Evolutionary conservation across 1,284 basidiomycete genomes (phyloP).

Genomic region (Meira nashicola): DNA sequence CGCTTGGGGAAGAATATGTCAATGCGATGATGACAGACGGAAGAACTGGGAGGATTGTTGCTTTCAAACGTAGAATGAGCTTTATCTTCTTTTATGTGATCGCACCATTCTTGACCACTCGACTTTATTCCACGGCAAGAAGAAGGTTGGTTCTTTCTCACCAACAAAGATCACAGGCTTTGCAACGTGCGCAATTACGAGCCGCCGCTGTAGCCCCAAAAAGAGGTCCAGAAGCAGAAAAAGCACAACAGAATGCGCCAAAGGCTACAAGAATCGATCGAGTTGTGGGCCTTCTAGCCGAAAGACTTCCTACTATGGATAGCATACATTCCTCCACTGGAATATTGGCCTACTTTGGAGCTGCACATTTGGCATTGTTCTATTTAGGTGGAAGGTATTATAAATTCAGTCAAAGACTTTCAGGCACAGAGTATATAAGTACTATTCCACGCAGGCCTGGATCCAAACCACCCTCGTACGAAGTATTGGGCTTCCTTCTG

Average conservation of each 20-base stretch:
- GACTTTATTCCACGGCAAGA: conserved; percentile 35
- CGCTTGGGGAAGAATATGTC: conserved; percentile 55
- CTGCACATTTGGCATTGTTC: conserved; percentile 54
- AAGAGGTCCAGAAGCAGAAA: conserved; percentile 2
- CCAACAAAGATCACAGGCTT: conserved; percentile 11
- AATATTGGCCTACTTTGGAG: conserved; percentile 43
- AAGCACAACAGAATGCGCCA: conserved; percentile 6
- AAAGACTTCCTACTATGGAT: conserved; percentile 45
- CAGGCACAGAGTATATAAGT: conserved; percentile 45
- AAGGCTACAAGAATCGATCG: conserved; percentile 17
- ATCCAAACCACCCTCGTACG: conserved; percentile 50
- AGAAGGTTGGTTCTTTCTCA: conserved; percentile 15
- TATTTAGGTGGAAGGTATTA: conserved; percentile 55
- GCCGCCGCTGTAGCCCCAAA: conserved; percentile 2
- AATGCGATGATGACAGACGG: conserved; percentile 50
- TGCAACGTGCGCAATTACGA: conserved; percentile 19
- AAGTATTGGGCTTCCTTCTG: conserved; percentile 52
- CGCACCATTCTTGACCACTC: conserved; percentile 45
- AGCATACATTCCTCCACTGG: conserved; percentile 42
- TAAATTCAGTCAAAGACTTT: conserved; percentile 48
- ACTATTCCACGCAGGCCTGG: conserved; percentile 26
- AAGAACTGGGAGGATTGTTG: conserved; percentile 38
- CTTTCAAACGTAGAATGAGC: conserved; percentile 31
- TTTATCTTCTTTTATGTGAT: conserved; percentile 50
- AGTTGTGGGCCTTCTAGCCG: conserved; percentile 15